Conservation (phyloP, 805 yeast species). For the Pichia membranifaciens region DNA sequence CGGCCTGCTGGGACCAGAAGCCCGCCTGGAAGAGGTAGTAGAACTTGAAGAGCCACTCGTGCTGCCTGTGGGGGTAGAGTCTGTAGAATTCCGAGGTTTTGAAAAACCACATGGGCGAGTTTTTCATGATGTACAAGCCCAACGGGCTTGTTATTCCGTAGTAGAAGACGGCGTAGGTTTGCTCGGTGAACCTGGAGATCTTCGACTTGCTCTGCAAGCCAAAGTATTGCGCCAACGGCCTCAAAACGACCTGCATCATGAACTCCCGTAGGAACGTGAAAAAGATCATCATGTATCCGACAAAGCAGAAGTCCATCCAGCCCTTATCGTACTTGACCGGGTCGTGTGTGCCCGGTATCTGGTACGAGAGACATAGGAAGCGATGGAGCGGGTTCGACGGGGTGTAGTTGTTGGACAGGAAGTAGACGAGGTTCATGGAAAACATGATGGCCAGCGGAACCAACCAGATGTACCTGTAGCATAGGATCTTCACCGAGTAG, state of each 20-base stretch:
- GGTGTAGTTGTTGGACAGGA: slow-evolving; percentile 52
- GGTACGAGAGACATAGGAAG: slow-evolving; percentile 63
- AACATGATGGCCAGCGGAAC: slow-evolving; percentile 50
- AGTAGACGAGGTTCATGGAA: slow-evolving; percentile 38
- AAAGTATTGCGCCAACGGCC: slow-evolving; percentile 56
- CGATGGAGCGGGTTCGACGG: slow-evolving; percentile 54
- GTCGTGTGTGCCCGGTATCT: slow-evolving; percentile 47
- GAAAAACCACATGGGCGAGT: slow-evolving; percentile 84
- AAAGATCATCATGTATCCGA: slow-evolving; percentile 72
- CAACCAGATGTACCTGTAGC: slow-evolving; percentile 65
- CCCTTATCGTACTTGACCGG: slow-evolving; percentile 78
- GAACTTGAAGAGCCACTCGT: slow-evolving; percentile 62
- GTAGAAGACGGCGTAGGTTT: slow-evolving; percentile 77
- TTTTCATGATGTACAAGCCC: slow-evolving; percentile 84
- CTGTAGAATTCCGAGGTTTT: slow-evolving; percentile 76
- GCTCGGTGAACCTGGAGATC: slow-evolving; percentile 84
- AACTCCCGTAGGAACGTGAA: slow-evolving; percentile 92
- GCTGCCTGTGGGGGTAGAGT: slow-evolving; percentile 76
- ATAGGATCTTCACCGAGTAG: slow-evolving; percentile 53
- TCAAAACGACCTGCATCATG: slow-evolving; percentile 71
- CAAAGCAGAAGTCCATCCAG: slow-evolving; percentile 70
- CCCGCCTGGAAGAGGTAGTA: slow-evolving; percentile 92
- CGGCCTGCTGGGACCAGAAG: slow-evolving; percentile 95
- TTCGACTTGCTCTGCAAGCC: slow-evolving; percentile 54
- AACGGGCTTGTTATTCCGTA: slow-evolving; percentile 76